Evolutionary conservation across 2,329 filamentous ascomycete genomes (phyloP).

Genomic region (Botrytis deweyae): DNA sequence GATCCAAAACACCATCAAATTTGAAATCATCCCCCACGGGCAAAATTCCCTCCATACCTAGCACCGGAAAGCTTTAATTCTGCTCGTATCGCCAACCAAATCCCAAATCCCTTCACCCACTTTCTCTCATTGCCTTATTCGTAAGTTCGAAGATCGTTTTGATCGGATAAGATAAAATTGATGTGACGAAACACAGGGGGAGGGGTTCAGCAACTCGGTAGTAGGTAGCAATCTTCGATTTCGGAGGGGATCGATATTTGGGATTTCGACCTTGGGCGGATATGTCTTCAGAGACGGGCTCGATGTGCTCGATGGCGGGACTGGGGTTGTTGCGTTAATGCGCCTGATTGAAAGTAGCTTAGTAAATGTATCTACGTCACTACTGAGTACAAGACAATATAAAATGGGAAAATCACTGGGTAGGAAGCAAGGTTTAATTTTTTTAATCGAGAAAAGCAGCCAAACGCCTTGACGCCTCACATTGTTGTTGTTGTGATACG

Average conservation of each 20-base stretch:
- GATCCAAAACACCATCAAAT: slow-evolving; percentile 54
- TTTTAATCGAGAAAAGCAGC: background rate
- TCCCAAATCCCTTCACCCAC: background rate
- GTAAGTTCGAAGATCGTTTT: slow-evolving; percentile 21
- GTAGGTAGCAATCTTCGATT: background rate
- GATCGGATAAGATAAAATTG: background rate
- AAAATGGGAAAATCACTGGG: background rate
- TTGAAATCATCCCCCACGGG: slow-evolving; percentile 32
- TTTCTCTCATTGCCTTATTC: slow-evolving; percentile 15
- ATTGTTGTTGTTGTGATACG: background rate
- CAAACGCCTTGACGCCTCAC: background rate
- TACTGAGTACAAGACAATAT: background rate
- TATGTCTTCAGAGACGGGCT: background rate
- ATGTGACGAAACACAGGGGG: background rate
- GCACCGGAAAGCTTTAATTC: background rate
- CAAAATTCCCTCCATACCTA: slow-evolving; percentile 33
- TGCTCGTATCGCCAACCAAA: slow-evolving; percentile 4
- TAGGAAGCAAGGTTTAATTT: background rate
- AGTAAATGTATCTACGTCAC: slow-evolving; percentile 1
- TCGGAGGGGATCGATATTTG: slow-evolving; percentile 13
- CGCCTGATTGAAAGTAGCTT: slow-evolving; percentile 1
- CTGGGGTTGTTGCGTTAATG: background rate
- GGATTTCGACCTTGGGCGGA: background rate
- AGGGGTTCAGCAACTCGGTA: background rate
- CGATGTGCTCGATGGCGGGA: slow-evolving; percentile 7